phyloP scores from a whole-genome alignment of 2,329 filamentous ascomycete species.

The Magnaporthiopsis rhizophila region DNA sequence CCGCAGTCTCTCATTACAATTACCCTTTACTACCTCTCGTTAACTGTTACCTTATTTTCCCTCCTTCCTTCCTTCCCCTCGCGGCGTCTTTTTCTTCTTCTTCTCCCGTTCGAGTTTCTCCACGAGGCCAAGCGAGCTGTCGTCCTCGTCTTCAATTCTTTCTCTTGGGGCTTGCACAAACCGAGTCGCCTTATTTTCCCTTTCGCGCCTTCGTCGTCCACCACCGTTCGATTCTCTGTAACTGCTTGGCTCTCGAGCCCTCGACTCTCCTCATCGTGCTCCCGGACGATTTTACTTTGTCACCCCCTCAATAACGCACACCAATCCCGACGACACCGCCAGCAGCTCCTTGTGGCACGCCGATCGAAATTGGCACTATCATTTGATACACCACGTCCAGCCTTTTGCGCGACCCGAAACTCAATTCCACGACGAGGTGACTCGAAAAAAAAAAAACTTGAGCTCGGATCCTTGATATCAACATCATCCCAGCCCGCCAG shows the following conservation, averaged over 20 bases:
- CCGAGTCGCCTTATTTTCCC: neutral
- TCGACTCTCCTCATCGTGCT: neutral
- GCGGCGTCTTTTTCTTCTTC: neutral
- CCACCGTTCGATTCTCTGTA: constrained; percentile 3
- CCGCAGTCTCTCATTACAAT: neutral
- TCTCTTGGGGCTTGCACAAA: neutral
- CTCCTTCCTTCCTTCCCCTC: neutral
- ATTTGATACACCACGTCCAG: neutral
- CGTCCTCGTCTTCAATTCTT: constrained; percentile 6
- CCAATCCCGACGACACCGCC: neutral
- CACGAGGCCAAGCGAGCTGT: constrained; percentile 1
- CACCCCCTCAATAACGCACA: neutral
- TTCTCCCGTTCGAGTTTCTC: neutral
- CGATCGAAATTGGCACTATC: neutral
- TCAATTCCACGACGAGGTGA: neutral
- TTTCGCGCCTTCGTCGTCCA: neutral
- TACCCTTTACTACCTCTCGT: neutral
- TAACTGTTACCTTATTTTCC: neutral
- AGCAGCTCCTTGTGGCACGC: neutral
- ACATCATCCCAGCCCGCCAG: neutral
- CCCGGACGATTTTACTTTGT: neutral
- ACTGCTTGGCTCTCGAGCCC: neutral
- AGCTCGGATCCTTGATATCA: neutral
- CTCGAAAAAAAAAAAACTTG: neutral
- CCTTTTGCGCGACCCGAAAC: neutral